Evolutionary conservation across 2,329 filamentous ascomycete species (phyloP).

Genomic region (Colletotrichum eleusines): DNA sequence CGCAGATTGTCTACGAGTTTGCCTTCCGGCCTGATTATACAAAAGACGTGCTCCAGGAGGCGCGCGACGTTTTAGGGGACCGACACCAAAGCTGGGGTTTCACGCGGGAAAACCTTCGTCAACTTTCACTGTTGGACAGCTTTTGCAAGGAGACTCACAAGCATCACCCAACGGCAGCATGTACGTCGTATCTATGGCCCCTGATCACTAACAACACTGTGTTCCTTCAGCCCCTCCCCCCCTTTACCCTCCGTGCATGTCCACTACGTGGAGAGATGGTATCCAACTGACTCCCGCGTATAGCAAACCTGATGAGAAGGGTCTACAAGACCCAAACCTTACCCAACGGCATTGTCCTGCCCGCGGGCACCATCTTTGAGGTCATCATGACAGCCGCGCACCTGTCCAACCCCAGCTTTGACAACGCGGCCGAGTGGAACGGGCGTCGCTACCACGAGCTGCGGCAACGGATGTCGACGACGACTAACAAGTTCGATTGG

Average conservation of each 20-base stretch:
- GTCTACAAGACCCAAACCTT: constrained; percentile 33
- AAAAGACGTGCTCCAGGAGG: constrained; percentile 18
- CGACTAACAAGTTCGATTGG: constrained; percentile 28
- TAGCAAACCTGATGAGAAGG: constrained; percentile 37
- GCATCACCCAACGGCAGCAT: constrained; percentile 32
- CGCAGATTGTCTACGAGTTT: constrained; percentile 36
- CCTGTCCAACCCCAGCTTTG: constrained; percentile 23
- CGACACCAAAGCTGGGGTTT: constrained; percentile 5
- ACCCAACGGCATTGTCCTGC: constrained; percentile 22
- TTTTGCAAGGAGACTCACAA: constrained; percentile 40
- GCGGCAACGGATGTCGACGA: constrained; percentile 17
- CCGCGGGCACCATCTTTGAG: constrained; percentile 27
- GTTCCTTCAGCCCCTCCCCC: too few relatives aligned
- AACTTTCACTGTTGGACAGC: constrained; percentile 31
- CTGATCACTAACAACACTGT: background rate
- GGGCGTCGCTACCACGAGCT: constrained; percentile 33
- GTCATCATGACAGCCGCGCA: constrained; percentile 37
- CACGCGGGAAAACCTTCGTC: constrained; percentile 23
- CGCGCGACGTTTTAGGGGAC: constrained; percentile 12
- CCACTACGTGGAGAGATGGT: too few relatives aligned
- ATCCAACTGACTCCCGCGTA: too few relatives aligned
- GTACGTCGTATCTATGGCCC: constrained; percentile 1
- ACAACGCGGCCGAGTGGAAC: constrained; percentile 23
- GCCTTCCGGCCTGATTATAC: constrained; percentile 33
- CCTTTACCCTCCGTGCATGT: too few relatives aligned